phyloP scores from a whole-genome alignment of 2,329 filamentous ascomycete genomes.

The Coniochaeta ligniaria region DNA sequence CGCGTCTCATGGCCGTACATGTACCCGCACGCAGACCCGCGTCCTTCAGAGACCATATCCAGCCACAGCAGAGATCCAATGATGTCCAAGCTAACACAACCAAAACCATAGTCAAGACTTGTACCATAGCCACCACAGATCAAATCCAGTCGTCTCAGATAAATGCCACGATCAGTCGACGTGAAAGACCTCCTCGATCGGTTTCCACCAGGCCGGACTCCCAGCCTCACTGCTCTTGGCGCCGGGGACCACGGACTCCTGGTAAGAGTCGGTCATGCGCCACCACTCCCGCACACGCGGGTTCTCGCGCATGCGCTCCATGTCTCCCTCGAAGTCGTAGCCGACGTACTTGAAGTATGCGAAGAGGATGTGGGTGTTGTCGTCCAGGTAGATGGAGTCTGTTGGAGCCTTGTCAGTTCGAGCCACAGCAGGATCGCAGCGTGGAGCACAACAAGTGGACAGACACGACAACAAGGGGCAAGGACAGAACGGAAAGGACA shows the following conservation, averaged over 20 bases:
- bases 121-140: not conserved
- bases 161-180: constrained; percentile 26
- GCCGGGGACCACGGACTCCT: constrained; percentile 56
- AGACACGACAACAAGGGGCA: not conserved
- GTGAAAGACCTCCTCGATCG: constrained; percentile 63
- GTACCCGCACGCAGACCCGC: not conserved
- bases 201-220: constrained; percentile 61
- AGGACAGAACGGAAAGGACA: not conserved
- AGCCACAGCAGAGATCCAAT: not conserved
- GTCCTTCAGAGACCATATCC: not conserved
- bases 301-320: constrained; percentile 68
- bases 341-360: constrained; percentile 76
- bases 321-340: constrained; percentile 63
- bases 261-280: constrained; percentile 71
- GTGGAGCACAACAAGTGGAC: too few species aligned
- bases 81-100: not conserved
- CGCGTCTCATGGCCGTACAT: too few species aligned
- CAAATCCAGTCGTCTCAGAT: not conserved
- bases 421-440: too few species aligned
- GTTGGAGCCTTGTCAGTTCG: constrained; percentile 2
- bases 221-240: constrained; percentile 52
- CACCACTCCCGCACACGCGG: constrained; percentile 72
- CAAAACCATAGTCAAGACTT: not conserved
- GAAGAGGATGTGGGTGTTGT: constrained; percentile 57
- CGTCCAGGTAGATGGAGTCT: constrained; percentile 71